Conservation (phyloP, 192 early-diverging fungal genomes). For the Entomortierella chlamydospora region DNA sequence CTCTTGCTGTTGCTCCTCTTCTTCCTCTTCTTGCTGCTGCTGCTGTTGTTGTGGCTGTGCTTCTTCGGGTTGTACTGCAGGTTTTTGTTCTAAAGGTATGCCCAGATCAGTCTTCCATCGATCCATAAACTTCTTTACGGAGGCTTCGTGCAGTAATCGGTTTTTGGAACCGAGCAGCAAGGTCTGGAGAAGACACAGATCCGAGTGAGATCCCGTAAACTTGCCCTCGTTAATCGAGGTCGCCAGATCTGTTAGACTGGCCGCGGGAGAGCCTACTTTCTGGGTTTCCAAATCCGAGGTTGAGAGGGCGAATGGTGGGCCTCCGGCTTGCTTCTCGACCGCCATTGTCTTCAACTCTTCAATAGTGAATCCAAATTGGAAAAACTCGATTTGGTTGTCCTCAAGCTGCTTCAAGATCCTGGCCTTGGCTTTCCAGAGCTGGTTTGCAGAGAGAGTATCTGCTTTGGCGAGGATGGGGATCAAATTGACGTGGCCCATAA, state of each 20-base stretch:
- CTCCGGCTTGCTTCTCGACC: constrained; percentile 30
- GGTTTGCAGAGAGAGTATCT: constrained; percentile 89
- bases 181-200: constrained; percentile 27
- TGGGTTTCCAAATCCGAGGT: constrained; percentile 35
- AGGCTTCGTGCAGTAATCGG: constrained; percentile 38
- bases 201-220: constrained; percentile 37
- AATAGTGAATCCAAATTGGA: constrained; percentile 32
- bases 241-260: constrained; percentile 35
- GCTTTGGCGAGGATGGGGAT: constrained; percentile 96
- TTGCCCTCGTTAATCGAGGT: constrained; percentile 33
- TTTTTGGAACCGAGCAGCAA: constrained; percentile 43
- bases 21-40: neutral
- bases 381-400: constrained; percentile 49
- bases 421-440: constrained; percentile 89
- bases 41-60: constrained; percentile 11
- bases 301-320: constrained; percentile 45
- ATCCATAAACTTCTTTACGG: constrained; percentile 46
- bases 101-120: constrained; percentile 46
- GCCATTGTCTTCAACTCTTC: constrained; percentile 48
- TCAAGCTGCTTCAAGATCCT: constrained; percentile 62
- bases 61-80: neutral
- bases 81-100: constrained; percentile 26
- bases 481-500: constrained; percentile 91
- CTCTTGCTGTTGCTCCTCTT: neutral
- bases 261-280: neutral